Evolutionary conservation across 768 basidiomycete genomes (phyloP), one percentile per base, ranked within the genome.

Genomic region (Naganishia randhawae): DNA sequence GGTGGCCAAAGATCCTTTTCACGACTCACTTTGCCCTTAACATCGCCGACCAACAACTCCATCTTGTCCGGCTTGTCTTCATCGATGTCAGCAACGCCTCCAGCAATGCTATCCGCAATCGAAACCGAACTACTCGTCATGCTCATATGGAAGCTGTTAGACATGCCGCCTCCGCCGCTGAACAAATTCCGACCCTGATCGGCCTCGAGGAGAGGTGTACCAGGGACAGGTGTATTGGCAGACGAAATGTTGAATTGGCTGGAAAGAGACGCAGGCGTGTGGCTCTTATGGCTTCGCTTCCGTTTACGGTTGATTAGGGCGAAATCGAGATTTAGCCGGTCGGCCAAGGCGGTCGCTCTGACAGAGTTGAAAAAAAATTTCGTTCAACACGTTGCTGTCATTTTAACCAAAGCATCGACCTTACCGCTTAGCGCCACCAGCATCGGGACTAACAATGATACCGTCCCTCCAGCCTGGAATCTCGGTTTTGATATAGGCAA

Each of bases 221-320:
- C 75, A 3, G 77, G 77, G 2, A 75, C 76, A 13, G 72, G 74
- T 5, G 72, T 55, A 29, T 42, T 55, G 32, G 54, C 2, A 17
- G 53, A 55, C 25, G 55, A 57, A 25, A 41, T 42, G 32, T 45
- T 57, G 53, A 55, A 55, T 19, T 48, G 41, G n/a, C 42, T 48
- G 19, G 53, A 57, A 32, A 67, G 53, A 19, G 66, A 93, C 2
- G 33, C 45, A n/a, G 50, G 22, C 10, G 32, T 22, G 39, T 66
- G 51, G 27, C 25, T 66, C 65, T 51, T 53, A 27, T 51, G 22
- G 25, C 66, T 54, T 51, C 78, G 69, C 83, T 94, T 93, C 69
- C 95, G 89, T 84, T 99, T 96, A 78, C 98, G 94, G 86, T 99
- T 96, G 84, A 98, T 98, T 65, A 99, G 83, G 29, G 96, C 96